Evolutionary conservation across 2,329 filamentous ascomycete species (phyloP).

Genomic region (Exserohilum rostratum): DNA sequence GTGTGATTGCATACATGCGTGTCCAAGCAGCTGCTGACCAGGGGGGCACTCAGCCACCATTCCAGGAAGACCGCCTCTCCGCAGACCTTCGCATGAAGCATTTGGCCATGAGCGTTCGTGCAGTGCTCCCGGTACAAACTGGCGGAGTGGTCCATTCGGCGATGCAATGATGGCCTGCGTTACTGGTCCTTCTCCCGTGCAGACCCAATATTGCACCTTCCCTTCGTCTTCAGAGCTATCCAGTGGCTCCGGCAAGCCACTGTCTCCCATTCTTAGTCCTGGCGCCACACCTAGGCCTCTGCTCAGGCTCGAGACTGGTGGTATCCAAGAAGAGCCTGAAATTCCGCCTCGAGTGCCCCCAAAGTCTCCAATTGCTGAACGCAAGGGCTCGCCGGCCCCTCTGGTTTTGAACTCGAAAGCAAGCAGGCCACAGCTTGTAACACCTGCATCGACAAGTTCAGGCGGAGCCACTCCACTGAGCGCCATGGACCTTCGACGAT

Average conservation of each 20-base stretch:
- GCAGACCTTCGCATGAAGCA: slow-evolving; percentile 40
- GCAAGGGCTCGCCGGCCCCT: slow-evolving; percentile 44
- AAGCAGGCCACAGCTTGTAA: slow-evolving; percentile 40
- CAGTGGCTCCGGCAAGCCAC: slow-evolving; percentile 17
- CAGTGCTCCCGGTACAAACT: slow-evolving; percentile 48
- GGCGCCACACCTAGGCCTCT: slow-evolving; percentile 34
- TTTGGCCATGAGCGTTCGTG: slow-evolving; percentile 48
- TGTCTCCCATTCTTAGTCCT: slow-evolving; percentile 45
- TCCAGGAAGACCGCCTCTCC: slow-evolving; percentile 49
- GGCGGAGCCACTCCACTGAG: slow-evolving; percentile 34
- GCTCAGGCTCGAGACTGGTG: slow-evolving; percentile 42
- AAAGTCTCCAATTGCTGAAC: slow-evolving; percentile 44
- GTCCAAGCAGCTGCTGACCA: slow-evolving; percentile 21
- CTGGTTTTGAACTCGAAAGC: slow-evolving; percentile 40
- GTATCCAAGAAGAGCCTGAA: slow-evolving; percentile 26
- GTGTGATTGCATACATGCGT: neutral
- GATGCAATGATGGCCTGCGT: slow-evolving; percentile 50
- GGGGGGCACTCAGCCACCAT: slow-evolving; percentile 42
- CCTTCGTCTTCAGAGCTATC: slow-evolving; percentile 23
- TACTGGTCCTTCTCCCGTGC: slow-evolving; percentile 42
- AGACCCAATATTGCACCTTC: slow-evolving; percentile 22
- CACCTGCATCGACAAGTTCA: slow-evolving; percentile 36
- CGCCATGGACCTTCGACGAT: slow-evolving; percentile 39
- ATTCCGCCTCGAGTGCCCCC: slow-evolving; percentile 46
- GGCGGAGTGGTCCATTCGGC: slow-evolving; percentile 48